phyloP scores from a whole-genome alignment of 2,329 filamentous ascomycete species.

The Herpomyces periplanetae region DNA sequence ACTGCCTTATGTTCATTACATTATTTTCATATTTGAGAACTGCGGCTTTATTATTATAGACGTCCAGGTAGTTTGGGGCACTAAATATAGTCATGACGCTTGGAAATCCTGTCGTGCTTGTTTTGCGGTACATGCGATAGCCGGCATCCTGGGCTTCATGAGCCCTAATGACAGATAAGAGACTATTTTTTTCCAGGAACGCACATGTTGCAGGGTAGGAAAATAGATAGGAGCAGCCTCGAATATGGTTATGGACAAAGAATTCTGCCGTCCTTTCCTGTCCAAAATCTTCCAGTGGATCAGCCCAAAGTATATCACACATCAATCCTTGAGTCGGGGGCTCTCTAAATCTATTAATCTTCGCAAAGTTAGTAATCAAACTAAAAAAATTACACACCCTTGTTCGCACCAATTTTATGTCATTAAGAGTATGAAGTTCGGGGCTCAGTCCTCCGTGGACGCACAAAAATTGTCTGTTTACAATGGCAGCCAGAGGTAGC shows the following conservation, averaged over 20 bases:
- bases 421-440: conserved; percentile 76
- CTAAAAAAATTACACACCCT: conserved; percentile 4
- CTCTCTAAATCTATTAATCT: conserved; percentile 93
- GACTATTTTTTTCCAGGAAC: conserved; percentile 94
- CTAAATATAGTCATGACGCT: conserved; percentile 99
- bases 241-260: conserved; percentile 90
- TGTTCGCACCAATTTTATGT: conserved; percentile 17
- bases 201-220: conserved; percentile 86
- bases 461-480: conserved; percentile 99
- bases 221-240: conserved; percentile 96
- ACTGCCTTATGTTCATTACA: conserved; percentile 98
- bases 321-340: conserved; percentile 88
- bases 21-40: conserved; percentile 99
- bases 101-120: conserved; percentile 79
- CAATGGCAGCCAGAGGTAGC: conserved; percentile 65
- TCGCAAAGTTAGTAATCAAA: conserved; percentile 2
- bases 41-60: conserved; percentile 98
- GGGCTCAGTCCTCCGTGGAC: conserved; percentile 89
- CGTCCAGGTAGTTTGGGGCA: conserved; percentile 86
- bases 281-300: conserved; percentile 86
- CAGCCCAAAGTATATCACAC: conserved; percentile 97
- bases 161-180: conserved; percentile 78
- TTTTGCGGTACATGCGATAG: conserved; percentile 97
- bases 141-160: conserved; percentile 96
- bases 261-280: conserved; percentile 95